A percentile compares a stretch with the other conserved stretches of the same genome.
These are phyloP conservation scores for Annona squamosa DNA, from an alignment of 164 flowering plant species.

Conservation along the genomic window DNA sequence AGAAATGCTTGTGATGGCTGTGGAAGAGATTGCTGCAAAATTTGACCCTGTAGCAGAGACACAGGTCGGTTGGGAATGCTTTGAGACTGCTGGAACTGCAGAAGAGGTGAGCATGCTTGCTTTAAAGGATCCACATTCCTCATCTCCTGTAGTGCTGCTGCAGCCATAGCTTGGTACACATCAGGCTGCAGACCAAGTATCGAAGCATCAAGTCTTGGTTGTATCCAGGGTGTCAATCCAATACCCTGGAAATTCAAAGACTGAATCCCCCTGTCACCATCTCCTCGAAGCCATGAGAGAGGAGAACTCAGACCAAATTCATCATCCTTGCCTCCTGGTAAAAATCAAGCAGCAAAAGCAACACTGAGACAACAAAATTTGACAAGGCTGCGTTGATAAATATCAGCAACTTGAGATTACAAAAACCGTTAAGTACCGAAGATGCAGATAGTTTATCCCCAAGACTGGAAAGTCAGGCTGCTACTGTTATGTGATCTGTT, in stretches of 20 bases:
- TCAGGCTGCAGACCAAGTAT: conserved; percentile 73
- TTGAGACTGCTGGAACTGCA: conserved; percentile 68
- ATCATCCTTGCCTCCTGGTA: conserved; percentile 57
- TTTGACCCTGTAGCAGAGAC: conserved; percentile 47
- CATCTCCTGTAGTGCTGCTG: conserved; percentile 82
- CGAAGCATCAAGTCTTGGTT: conserved; percentile 73
- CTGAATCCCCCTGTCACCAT: conserved; percentile 53
- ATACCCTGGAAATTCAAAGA: conserved; percentile 75
- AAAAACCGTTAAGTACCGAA: too few species aligned
- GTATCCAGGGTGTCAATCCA: conserved; percentile 80
- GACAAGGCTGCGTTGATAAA: neutral
- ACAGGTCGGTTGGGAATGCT: conserved; percentile 33
- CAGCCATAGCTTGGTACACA: conserved; percentile 80
- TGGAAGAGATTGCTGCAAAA: conserved; percentile 55
- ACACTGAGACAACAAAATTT: neutral
- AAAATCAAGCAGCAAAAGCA: neutral
- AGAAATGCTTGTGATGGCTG: conserved; percentile 35
- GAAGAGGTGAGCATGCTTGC: conserved; percentile 36
- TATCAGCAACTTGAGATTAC: neutral
- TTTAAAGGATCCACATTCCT: conserved; percentile 56
- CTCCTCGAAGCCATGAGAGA: conserved; percentile 79
- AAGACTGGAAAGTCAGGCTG: neutral
- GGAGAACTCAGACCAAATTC: conserved; percentile 70
- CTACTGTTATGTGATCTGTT: neutral
- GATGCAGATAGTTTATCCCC: neutral